Conservation (phyloP, 345 rosid genomes). For the Turritis glabra region DNA sequence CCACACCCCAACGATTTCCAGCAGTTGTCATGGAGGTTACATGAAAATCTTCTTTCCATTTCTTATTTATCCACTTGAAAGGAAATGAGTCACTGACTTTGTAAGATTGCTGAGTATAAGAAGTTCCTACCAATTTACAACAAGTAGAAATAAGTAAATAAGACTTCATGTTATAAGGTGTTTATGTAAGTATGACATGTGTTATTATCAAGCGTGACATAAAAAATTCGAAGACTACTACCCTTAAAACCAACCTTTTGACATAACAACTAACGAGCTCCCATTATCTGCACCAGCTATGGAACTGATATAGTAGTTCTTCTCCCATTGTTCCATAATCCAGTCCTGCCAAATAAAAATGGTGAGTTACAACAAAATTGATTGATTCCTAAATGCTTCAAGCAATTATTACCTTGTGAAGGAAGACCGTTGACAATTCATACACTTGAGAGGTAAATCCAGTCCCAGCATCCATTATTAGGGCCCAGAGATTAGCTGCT, state of each 20-base stretch:
- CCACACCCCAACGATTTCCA: slow-evolving; percentile 92
- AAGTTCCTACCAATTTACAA: slow-evolving; percentile 56
- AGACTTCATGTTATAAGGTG: background rate
- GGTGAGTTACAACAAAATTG: slow-evolving; percentile 7
- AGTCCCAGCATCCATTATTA: slow-evolving; percentile 99
- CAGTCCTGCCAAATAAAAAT: slow-evolving; percentile 58
- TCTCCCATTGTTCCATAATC: slow-evolving; percentile 99
- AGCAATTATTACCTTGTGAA: slow-evolving; percentile 72
- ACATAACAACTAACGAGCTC: slow-evolving; percentile 93
- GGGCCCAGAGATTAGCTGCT: slow-evolving; percentile 87
- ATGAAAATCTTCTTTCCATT: slow-evolving; percentile 94
- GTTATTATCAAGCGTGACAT: background rate
- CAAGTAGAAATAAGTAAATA: background rate
- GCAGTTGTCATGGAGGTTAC: slow-evolving; percentile 96
- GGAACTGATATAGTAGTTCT: slow-evolving; percentile 85
- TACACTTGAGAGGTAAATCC: slow-evolving; percentile 85
- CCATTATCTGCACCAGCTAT: slow-evolving; percentile 85
- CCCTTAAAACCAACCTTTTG: slow-evolving; percentile 60
- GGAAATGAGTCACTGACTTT: slow-evolving; percentile 96
- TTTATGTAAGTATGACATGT: background rate
- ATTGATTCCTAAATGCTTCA: slow-evolving; percentile 9
- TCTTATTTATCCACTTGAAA: slow-evolving; percentile 93
- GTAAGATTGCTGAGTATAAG: slow-evolving; percentile 86
- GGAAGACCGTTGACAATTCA: slow-evolving; percentile 77
- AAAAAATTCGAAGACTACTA: background rate